phyloP scores from a whole-genome alignment of 192 early-diverging fungal species.

The Powellomyces hirtus region DNA sequence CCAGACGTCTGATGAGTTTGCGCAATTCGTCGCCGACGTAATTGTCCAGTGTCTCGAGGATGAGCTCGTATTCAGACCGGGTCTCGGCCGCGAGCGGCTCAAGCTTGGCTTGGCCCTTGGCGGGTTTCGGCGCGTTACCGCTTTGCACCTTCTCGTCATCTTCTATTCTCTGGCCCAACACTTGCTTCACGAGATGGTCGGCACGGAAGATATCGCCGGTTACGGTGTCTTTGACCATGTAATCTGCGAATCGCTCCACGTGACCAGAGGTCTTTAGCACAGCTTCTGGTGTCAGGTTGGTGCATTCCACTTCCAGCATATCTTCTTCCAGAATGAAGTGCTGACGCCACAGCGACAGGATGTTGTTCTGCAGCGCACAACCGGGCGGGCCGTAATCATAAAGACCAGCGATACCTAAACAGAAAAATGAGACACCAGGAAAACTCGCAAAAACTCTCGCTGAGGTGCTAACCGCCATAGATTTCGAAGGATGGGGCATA shows the following conservation, averaged over 20 bases:
- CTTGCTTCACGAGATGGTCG: conserved; percentile 95
- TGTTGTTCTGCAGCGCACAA: conserved; percentile 84
- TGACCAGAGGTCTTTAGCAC: conserved; percentile 98
- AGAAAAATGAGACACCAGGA: neutral
- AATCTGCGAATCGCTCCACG: conserved; percentile 97
- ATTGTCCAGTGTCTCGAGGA: conserved; percentile 95
- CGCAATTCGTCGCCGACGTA: conserved; percentile 81
- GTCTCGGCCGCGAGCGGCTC: conserved; percentile 61
- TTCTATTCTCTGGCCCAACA: conserved; percentile 86
- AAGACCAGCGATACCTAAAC: conserved; percentile 85
- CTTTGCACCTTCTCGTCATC: conserved; percentile 57
- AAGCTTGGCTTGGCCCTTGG: conserved; percentile 52
- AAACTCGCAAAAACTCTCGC: neutral
- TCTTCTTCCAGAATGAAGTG: conserved; percentile 98
- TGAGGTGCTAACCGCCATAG: conserved; percentile 74
- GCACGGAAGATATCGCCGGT: conserved; percentile 94
- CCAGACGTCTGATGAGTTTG: conserved; percentile 76
- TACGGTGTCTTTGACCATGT: conserved; percentile 93
- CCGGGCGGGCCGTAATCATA: conserved; percentile 98
- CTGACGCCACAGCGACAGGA: conserved; percentile 97
- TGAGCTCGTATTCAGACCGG: conserved; percentile 72
- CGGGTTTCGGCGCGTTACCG: conserved; percentile 29
- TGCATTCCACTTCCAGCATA: conserved; percentile 98
- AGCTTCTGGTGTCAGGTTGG: conserved; percentile 93
- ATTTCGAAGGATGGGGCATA: conserved; percentile 91